A percentile compares a stretch with the other conserved stretches of the same genome.
Conservation (phyloP, 2,329 filamentous ascomycete species). For the Fusarium temperatum region DNA sequence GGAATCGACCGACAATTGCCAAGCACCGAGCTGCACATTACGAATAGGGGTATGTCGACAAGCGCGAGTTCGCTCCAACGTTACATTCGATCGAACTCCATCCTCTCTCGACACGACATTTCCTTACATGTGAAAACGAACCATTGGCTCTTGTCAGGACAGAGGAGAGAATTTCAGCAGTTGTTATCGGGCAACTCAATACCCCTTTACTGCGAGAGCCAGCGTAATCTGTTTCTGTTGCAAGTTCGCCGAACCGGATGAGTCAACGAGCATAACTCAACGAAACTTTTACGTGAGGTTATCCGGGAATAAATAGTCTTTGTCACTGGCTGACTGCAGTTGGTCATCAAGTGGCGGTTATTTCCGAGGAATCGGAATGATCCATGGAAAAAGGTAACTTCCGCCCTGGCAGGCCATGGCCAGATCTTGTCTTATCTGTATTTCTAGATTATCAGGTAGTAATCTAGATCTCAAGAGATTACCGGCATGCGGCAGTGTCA, state of each 20-base stretch:
- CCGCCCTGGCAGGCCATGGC: not conserved
- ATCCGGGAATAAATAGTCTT: not conserved
- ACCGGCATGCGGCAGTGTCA: constrained; percentile 19
- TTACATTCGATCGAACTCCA: not conserved
- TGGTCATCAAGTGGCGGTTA: not conserved
- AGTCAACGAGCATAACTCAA: not conserved
- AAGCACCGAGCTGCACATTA: not conserved
- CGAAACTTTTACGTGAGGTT: not conserved
- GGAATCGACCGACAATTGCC: not conserved
- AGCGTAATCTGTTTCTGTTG: not conserved
- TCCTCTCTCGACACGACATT: not conserved
- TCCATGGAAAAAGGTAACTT: not conserved
- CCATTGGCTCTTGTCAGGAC: not conserved
- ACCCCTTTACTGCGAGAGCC: not conserved
- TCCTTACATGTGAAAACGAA: not conserved
- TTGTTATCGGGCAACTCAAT: not conserved
- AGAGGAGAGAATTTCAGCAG: not conserved
- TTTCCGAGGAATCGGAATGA: not conserved
- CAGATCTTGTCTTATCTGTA: not conserved
- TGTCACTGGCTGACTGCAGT: not conserved
- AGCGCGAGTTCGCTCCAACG: not conserved
- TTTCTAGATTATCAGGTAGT: not conserved
- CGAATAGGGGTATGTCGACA: not conserved
- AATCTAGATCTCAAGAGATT: constrained; percentile 13
- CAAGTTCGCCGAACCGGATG: not conserved